A percentile compares a stretch with the other conserved stretches of the same genome.
Evolutionary conservation across 176 grass and related monocot species (phyloP).

Genomic region (Dendrocalamus sinicus): DNA sequence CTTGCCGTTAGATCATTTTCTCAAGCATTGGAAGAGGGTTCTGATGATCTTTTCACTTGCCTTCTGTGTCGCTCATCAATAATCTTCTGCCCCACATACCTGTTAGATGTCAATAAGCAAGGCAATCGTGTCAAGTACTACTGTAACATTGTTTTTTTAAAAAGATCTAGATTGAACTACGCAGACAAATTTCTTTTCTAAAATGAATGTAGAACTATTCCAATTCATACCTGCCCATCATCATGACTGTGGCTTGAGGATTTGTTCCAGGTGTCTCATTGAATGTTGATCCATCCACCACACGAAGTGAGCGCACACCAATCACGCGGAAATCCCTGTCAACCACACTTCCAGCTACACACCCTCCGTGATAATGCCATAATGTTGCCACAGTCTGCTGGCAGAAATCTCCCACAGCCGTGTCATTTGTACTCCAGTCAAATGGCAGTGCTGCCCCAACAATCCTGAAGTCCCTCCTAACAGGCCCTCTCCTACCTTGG

Average conservation of each 20-base stretch:
- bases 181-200: neutral
- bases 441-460: constrained; percentile 61
- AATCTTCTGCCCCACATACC: constrained; percentile 78
- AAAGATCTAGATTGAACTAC: neutral
- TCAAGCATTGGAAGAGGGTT: neutral
- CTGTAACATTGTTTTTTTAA: neutral
- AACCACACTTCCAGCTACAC: constrained; percentile 71
- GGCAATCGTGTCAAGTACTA: neutral
- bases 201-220: neutral
- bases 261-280: constrained; percentile 81
- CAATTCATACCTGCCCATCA: constrained; percentile 83
- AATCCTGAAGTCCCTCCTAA: constrained; percentile 63
- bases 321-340: constrained; percentile 77
- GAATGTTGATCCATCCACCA: constrained; percentile 82
- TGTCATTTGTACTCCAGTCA: constrained; percentile 58
- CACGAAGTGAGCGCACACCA: constrained; percentile 53
- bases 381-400: constrained; percentile 70
- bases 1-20: constrained; percentile 15
- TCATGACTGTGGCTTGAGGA: constrained; percentile 89
- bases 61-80: constrained; percentile 58
- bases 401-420: constrained; percentile 62
- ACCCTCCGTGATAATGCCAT: constrained; percentile 96
- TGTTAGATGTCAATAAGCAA: constrained; percentile 38
- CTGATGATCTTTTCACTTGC: constrained; percentile 41
- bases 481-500: constrained; percentile 44